phyloP scores from a whole-genome alignment of 164 flowering plant genomes.

The Dillenia suffruticosa region DNA sequence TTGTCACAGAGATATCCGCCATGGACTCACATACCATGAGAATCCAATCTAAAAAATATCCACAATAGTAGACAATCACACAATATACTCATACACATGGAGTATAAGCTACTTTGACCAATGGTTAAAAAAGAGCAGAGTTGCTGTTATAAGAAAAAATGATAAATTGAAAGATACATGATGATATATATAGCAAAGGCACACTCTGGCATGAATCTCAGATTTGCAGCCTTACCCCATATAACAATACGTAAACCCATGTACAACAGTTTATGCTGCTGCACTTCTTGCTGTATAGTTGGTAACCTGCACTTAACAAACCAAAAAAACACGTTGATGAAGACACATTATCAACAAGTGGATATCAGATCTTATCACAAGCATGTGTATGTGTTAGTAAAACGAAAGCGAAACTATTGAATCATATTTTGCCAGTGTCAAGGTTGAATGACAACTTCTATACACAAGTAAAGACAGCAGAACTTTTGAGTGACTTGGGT shows the following conservation, averaged over 20 bases:
- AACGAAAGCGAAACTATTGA: too few relatives aligned
- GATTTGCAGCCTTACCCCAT: constrained; percentile 99
- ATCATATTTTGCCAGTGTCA: too few relatives aligned
- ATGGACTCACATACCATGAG: too few relatives aligned
- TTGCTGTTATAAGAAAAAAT: neutral
- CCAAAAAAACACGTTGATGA: neutral
- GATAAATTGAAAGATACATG: constrained; percentile 47
- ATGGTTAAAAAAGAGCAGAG: too few relatives aligned
- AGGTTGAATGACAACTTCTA: neutral
- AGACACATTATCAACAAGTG: neutral
- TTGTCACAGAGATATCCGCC: too few relatives aligned
- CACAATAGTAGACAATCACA: too few relatives aligned
- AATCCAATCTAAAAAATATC: too few relatives aligned
- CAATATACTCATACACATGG: too few relatives aligned
- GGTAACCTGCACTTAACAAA: constrained; percentile 65
- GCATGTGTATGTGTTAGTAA: too few relatives aligned
- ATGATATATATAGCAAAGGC: constrained; percentile 97
- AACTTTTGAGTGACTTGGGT: too few relatives aligned
- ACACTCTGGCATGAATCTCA: constrained; percentile 99
- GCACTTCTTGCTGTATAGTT: constrained; percentile 96
- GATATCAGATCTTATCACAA: too few relatives aligned
- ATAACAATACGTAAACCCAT: constrained; percentile 94
- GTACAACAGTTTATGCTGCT: constrained; percentile 85
- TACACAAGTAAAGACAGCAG: neutral
- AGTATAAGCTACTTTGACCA: too few relatives aligned